phyloP scores from a whole-genome alignment of 352 stramenopile species.

The Elongisporangium undulatum region DNA sequence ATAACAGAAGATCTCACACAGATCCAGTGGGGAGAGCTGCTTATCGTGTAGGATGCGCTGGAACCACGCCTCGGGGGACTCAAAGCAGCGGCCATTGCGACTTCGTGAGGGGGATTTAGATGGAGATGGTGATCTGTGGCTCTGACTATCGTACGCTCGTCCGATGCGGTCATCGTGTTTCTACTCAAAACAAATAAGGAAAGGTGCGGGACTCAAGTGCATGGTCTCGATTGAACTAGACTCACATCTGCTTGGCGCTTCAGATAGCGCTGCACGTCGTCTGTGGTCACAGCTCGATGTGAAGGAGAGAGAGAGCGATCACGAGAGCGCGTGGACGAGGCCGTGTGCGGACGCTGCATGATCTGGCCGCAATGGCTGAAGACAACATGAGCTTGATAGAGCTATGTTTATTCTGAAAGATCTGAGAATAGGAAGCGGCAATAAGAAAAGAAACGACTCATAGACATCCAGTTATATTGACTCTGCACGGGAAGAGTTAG shows the following conservation, averaged over 20 bases:
- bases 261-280: conserved; percentile 12
- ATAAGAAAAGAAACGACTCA: background rate
- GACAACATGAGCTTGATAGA: too few species aligned
- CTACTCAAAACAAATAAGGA: conserved; percentile 2
- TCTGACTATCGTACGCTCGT: conserved; percentile 13
- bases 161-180: conserved; percentile 16
- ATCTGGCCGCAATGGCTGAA: background rate
- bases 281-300: conserved; percentile 4
- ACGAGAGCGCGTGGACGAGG: background rate
- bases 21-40: conserved; percentile 43
- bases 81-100: conserved; percentile 7
- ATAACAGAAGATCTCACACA: conserved; percentile 51
- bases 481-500: conserved; percentile 2
- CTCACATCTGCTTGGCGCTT: conserved; percentile 9
- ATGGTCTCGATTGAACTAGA: background rate
- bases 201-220: background rate
- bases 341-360: background rate
- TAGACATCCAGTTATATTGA: background rate
- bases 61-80: conserved; percentile 47
- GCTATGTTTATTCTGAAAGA: background rate
- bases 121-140: background rate
- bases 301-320: background rate
- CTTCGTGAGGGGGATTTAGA: conserved; percentile 2
- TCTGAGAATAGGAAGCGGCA: background rate
- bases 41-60: conserved; percentile 38